phyloP scores from a whole-genome alignment of 2,329 filamentous ascomycete genomes.

The Curvularia lunata region DNA sequence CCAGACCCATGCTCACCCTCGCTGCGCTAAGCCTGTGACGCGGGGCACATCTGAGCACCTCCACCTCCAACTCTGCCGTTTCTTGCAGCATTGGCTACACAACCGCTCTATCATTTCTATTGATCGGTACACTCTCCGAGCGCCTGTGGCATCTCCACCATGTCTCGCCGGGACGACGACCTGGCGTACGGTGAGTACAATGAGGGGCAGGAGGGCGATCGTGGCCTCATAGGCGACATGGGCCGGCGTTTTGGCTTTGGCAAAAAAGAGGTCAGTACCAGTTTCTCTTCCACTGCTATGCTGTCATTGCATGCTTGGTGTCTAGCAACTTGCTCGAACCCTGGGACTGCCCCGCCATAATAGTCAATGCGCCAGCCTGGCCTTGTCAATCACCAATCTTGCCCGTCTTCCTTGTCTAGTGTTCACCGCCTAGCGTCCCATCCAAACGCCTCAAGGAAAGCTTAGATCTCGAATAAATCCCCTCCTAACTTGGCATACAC shows the following conservation, averaged over 20 bases:
- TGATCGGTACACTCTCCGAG: constrained; percentile 3
- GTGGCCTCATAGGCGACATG: constrained; percentile 61
- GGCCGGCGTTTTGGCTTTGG: constrained; percentile 54
- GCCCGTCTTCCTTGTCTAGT: constrained; percentile 4
- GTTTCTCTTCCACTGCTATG: constrained; percentile 24
- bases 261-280: constrained; percentile 39
- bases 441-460: neutral
- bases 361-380: constrained; percentile 21
- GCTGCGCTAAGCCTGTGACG: constrained; percentile 28
- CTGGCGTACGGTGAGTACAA: constrained; percentile 63
- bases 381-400: constrained; percentile 13
- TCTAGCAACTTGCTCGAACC: constrained; percentile 19
- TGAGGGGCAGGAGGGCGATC: constrained; percentile 51
- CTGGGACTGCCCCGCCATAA: constrained; percentile 20
- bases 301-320: constrained; percentile 22
- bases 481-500: constrained; percentile 6
- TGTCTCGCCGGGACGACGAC: constrained; percentile 55
- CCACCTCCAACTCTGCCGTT: constrained; percentile 10
- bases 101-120: neutral
- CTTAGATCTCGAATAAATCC: constrained; percentile 1
- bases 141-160: constrained; percentile 28
- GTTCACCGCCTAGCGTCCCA: constrained; percentile 10
- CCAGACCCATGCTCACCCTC: constrained; percentile 7
- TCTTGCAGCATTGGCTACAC: constrained; percentile 12
- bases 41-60: constrained; percentile 19